Base-by-base conservation (phyloP, 2,329 filamentous ascomycete species). In the Ceratocystis variospora region DNA sequence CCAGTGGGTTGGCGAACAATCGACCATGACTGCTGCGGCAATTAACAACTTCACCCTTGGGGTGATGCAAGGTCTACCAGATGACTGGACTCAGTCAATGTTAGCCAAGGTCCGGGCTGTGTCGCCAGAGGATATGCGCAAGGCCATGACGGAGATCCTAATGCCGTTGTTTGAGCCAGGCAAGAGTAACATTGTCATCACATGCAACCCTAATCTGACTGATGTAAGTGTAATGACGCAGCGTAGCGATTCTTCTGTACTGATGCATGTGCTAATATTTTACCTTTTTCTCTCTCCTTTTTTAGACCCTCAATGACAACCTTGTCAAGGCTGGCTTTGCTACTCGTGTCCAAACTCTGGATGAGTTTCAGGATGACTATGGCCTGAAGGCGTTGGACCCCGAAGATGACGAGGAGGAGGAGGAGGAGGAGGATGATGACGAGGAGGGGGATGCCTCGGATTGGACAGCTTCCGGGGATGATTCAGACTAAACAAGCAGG, bases 311-410 rank as follows among this genome's bases (percentile, higher is more conserved):
- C 71, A 83, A 87, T 71, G 86, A 86, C 70, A 86, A 87, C 1
- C 89, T 97, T 71, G 81, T 84, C 70, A 79, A 78, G 1, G 86
- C 85, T 66, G 91, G 91, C 0, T 99, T 96, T 79, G 87, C 86
- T 74, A 87, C 88, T 0, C 82, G 89, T 72, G 81, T 89, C 48
- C 86, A 87, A 72, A 80, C 87, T 33, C 79, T 97, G 62, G 84
- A 86, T 53, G 82, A 88, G 71, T 97, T 96, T 75, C 85, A 95
- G 74, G 90, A 96, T 69, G 89, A 91, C 72, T 97, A 97, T 73
- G 93, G 93, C 0, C 77, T 96, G 61, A 82, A 88, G 73, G 81
- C 80, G 1, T 79, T 78, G 1, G 82, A 81, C 2, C 84, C 81
- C 0, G 83, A 84, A 3, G 84, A 84, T 1, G 83, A 83, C 0